Conservation (phyloP, 108 stramenopile species). For the Nannochloropsis salina region DNA sequence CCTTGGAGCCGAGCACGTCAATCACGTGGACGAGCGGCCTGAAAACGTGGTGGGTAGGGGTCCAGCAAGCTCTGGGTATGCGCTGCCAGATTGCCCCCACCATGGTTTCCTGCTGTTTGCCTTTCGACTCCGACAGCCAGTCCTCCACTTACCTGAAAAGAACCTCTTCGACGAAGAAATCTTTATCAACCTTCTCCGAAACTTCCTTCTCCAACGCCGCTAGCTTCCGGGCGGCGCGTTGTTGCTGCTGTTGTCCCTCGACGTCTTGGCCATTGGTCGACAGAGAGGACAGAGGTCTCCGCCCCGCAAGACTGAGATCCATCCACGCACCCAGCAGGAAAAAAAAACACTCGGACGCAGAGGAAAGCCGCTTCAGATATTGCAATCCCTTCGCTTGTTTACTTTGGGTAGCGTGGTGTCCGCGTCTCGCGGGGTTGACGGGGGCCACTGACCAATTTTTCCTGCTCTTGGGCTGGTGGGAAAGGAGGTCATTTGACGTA, state of each 20-base stretch:
- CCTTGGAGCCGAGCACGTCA: not conserved
- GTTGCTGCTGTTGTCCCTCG: not conserved
- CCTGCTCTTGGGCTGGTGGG: too few species aligned
- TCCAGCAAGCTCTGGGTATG: not conserved
- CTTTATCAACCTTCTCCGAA: not conserved
- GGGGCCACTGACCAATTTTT: too few species aligned
- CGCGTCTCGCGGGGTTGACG: too few species aligned
- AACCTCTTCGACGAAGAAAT: conserved; percentile 20
- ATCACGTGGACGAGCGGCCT: not conserved
- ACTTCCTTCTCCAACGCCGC: not conserved
- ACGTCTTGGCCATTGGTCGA: not conserved
- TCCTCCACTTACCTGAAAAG: not conserved
- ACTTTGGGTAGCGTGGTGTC: too few species aligned
- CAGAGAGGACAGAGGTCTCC: too few species aligned
- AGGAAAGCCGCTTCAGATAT: too few species aligned
- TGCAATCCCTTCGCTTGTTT: too few species aligned
- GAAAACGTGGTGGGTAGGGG: not conserved
- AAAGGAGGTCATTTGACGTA: too few species aligned
- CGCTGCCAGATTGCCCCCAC: not conserved
- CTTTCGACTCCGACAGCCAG: not conserved
- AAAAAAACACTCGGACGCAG: too few species aligned
- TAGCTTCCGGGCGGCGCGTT: not conserved
- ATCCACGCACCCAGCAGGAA: too few species aligned
- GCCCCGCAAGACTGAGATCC: too few species aligned
- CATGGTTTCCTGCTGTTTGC: not conserved